A percentile compares a stretch with the other conserved stretches of the same genome.
Evolutionary conservation across 2,329 filamentous ascomycete species (phyloP).

Genomic region (Trichoderma sp.): DNA sequence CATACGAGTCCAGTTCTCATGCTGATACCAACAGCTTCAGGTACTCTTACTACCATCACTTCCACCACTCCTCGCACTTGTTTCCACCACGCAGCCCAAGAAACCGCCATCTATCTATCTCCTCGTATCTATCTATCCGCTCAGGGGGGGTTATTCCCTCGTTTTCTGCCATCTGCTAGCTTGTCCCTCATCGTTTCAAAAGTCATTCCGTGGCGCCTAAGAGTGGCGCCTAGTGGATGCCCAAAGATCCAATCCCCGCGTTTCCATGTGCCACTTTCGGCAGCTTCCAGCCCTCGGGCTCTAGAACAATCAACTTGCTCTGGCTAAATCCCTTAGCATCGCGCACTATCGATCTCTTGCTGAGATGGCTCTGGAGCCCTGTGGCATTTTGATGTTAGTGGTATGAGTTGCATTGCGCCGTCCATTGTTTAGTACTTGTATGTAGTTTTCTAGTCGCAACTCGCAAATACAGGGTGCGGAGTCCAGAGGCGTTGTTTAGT

Average conservation of each 20-base stretch:
- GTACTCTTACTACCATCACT: background rate
- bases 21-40: background rate
- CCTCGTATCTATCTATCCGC: background rate
- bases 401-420: background rate
- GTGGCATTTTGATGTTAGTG: background rate
- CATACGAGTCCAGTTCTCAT: background rate
- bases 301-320: background rate
- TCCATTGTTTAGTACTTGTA: too few relatives aligned
- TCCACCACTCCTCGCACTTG: background rate
- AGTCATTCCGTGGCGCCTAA: background rate
- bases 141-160: too few relatives aligned
- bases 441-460: too few relatives aligned
- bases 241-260: slow-evolving; percentile 11
- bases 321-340: background rate
- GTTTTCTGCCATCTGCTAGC: background rate
- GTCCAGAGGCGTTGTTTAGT: too few relatives aligned
- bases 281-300: background rate
- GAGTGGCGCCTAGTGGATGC: background rate
- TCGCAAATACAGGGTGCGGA: too few relatives aligned
- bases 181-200: background rate
- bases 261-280: slow-evolving; percentile 11
- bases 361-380: background rate
- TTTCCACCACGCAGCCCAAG: background rate
- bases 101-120: background rate
- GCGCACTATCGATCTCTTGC: background rate